Conservation (phyloP, 352 stramenopile species). For the Globisporangium nunn region DNA sequence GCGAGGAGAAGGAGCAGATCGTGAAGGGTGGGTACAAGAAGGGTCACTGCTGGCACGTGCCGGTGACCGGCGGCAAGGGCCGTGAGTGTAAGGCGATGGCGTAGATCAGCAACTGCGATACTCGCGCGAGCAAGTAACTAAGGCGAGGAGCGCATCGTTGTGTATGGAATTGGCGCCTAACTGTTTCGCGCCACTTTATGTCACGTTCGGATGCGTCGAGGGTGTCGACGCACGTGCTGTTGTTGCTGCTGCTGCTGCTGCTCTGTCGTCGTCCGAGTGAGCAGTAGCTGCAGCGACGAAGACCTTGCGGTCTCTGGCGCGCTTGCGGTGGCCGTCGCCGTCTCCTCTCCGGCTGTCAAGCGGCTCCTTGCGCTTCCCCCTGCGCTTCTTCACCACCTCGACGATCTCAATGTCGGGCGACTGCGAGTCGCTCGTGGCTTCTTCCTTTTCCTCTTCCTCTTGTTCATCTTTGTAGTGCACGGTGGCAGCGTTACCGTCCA, state of each 20-base stretch:
- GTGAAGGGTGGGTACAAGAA: conserved; percentile 74
- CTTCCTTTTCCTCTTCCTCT: conserved; percentile 2
- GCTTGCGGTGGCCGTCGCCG: not conserved
- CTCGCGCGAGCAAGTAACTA: not conserved
- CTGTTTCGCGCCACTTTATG: not conserved
- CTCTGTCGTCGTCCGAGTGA: not conserved
- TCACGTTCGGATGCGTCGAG: not conserved
- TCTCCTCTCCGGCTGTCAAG: not conserved
- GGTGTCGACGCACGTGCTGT: too few species aligned
- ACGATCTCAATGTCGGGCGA: conserved; percentile 8
- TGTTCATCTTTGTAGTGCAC: not conserved
- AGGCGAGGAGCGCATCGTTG: not conserved
- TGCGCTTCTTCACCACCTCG: conserved; percentile 1
- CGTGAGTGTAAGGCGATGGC: conserved; percentile 42
- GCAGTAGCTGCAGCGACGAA: not conserved
- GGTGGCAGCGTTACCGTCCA: not conserved
- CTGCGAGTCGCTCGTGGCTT: conserved; percentile 7
- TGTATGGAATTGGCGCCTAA: not conserved
- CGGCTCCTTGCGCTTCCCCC: conserved; percentile 4
- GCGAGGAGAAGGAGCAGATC: conserved; percentile 64
- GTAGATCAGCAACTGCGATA: not conserved
- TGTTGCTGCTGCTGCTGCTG: not conserved
- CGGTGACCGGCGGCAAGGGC: conserved; percentile 54
- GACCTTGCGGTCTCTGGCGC: not conserved
- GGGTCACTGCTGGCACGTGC: conserved; percentile 82